Evolutionary conservation across 164 flowering plant species (phyloP), one percentile per base, ranked within the genome.

Genomic region (Vitis amurensis): DNA sequence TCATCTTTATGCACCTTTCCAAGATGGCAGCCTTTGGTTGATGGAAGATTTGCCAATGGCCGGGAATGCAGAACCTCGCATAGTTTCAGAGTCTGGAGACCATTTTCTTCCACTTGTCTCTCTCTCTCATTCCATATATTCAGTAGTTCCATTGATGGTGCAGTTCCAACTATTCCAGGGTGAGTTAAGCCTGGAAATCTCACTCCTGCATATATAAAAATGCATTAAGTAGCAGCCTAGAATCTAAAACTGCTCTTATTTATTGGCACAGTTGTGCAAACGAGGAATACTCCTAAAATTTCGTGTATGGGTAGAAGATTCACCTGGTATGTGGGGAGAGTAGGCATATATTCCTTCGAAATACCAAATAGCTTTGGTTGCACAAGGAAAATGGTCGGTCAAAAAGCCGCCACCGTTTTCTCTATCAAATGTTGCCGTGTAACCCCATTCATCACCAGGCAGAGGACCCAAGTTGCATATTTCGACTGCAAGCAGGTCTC

Each of bases 371-470:
- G 98, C 96, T 87, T 95, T 95, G 69, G 98, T 88, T 71, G 99
- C 98, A 76, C 83, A 72, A 29, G 97, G 98, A 72, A 95, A 93
- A 78, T 95, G 99, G 62, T 95, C 99, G 0, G 96, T 95, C 70
- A 92, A 78, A 77, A 95, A 93, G 5, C 98, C 97, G 12, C 99
- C 99, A 2, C 98, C 98, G 80, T 95, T 92, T 83, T 95, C 97
- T 77, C 97, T 86, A 77, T 94, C 99, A 75, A 89, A 89, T 60
- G 91, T 80, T 72, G 87, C 97, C 3, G 97, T 94, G 56, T 59
- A 92, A 16, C 97, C 99, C 96, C 99, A 92, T 80, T 95, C 99
- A 84, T 92, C 96, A 31, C 98, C 99, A 15, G 92, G 89, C 8
- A 95, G 88, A 72, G 98, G 98, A 68, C 98, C 98, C 83, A 92